Base-by-base conservation (phyloP, 192 early-diverging fungal species). In the Gonapodya prolifera region DNA sequence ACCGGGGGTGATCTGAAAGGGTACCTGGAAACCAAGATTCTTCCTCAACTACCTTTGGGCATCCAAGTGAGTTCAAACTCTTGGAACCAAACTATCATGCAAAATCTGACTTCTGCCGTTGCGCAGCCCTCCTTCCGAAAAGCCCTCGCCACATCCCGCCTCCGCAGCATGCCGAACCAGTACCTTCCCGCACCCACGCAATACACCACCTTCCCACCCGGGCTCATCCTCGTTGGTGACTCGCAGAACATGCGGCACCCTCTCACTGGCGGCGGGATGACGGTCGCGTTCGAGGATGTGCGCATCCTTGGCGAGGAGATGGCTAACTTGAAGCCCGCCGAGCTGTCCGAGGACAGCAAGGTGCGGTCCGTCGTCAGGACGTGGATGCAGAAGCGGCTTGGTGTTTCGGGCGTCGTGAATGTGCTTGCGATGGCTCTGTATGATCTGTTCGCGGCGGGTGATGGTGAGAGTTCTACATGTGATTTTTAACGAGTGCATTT, bases 251-350 rank as follows among this genome's bases (percentile, higher is more conserved):
- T 98, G 86, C 88, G 96, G 34, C 95, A 98, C 77, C 95, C 95
- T 23, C 84, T 99, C 75, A 98, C 95, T 0, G 96, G 96, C 69
- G 95, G 93, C 75, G 97, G 97, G 30, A 99, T 99, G 97, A 97
- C 97, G 0, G 92, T 99, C 0, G 97, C 90, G 0, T 86, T 98
- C 36, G 95, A 92, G 87, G 97, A 99, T 82, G 91, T 94, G 1
- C 92, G 95, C 0, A 86, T 90, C 33, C 70, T 97, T 33, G 75
- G 85, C 2, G 85, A 93, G 1, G 45, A 61, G 45, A 61, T 61
- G 45, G 45, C 45, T 8, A 79, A 92, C n/a, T 82, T 94, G 35
- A 79, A 83, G 35, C 77, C 89, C 0, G 82, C 83, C 1, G 84
- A 85, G 35, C 84, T 89, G 33, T 83, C 79, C 33, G 45, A 61